Evolutionary conservation across 805 yeast species (phyloP).

Genomic region (Diddensiella santjacobensis): DNA sequence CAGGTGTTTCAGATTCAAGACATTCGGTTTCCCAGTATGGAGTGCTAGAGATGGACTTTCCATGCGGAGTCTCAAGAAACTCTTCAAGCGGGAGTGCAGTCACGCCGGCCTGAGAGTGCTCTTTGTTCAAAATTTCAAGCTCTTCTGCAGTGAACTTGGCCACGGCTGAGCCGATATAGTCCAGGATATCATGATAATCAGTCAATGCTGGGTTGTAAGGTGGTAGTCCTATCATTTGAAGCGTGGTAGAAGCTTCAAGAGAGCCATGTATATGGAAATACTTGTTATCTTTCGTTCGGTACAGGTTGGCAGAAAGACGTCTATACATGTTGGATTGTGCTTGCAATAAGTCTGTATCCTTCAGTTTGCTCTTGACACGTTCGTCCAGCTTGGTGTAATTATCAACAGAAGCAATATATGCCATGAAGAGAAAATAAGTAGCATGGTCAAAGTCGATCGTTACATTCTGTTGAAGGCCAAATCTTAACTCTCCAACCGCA

Average conservation of each 20-base stretch:
- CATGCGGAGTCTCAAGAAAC: conserved; percentile 32
- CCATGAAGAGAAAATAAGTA: conserved; percentile 33
- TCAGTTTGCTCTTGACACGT: conserved; percentile 17
- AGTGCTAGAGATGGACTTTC: conserved; percentile 25
- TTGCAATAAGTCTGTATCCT: conserved; percentile 27
- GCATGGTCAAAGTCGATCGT: conserved; percentile 31
- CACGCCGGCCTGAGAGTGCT: conserved; percentile 35
- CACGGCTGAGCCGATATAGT: conserved; percentile 16
- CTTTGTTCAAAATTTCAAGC: conserved; percentile 30
- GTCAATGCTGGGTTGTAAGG: conserved; percentile 24
- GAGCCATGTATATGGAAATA: conserved; percentile 35
- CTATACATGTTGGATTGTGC: conserved; percentile 33
- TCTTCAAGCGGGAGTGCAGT: conserved; percentile 32
- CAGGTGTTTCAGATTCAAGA: conserved; percentile 30
- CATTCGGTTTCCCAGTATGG: conserved; percentile 29
- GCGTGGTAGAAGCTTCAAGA: conserved; percentile 32
- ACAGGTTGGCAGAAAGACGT: conserved; percentile 35
- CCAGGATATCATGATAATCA: conserved; percentile 29
- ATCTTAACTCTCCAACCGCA: conserved; percentile 23
- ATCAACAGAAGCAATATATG: conserved; percentile 33
- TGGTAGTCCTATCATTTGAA: conserved; percentile 36
- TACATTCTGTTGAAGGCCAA: conserved; percentile 16
- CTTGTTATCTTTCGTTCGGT: conserved; percentile 28
- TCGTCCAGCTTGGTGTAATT: conserved; percentile 31
- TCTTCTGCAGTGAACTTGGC: conserved; percentile 30